Percentiles rank a stretch among this genome's conserved stretches.
Conservation (phyloP, 2,329 filamentous ascomycete genomes). For the Xylariaceae sp. region DNA sequence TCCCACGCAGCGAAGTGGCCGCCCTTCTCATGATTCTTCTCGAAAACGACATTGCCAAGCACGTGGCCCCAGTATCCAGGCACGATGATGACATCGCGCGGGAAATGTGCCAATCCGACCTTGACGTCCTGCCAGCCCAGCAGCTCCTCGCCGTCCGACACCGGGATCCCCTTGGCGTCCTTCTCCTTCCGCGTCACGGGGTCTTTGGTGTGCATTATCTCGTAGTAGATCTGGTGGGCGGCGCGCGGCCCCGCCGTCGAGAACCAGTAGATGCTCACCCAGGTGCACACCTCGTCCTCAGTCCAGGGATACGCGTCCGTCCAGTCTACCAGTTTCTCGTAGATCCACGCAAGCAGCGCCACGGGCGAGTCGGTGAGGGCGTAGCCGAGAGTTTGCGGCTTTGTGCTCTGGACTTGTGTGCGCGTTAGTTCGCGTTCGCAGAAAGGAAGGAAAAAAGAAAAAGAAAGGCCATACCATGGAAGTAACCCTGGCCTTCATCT, state of each 20-base stretch:
- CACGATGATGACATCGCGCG: conserved; percentile 45
- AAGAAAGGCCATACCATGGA: conserved; percentile 1
- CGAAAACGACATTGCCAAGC: conserved; percentile 48
- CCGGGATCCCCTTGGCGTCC: not conserved
- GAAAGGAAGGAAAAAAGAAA: not conserved
- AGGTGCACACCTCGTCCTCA: conserved; percentile 70
- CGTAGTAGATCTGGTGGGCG: conserved; percentile 67
- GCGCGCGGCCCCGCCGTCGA: conserved; percentile 62
- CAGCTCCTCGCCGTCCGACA: conserved; percentile 11
- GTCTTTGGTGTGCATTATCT: conserved; percentile 52
- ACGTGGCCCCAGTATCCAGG: conserved; percentile 48
- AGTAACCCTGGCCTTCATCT: conserved; percentile 18
- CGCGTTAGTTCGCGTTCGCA: not conserved
- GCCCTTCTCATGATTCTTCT: conserved; percentile 39
- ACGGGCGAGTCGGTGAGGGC: conserved; percentile 65
- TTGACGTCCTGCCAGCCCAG: conserved; percentile 37
- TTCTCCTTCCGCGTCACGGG: conserved; percentile 49
- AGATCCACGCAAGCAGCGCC: conserved; percentile 70
- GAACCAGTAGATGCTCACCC: conserved; percentile 71
- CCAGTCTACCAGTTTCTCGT: conserved; percentile 76
- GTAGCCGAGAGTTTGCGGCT: conserved; percentile 68
- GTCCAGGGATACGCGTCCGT: conserved; percentile 68
- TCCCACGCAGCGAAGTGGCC: conserved; percentile 52
- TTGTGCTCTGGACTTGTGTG: conserved; percentile 52
- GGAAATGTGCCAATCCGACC: conserved; percentile 47